phyloP scores from a whole-genome alignment of 257 asterid species.

The Lantana camara region DNA sequence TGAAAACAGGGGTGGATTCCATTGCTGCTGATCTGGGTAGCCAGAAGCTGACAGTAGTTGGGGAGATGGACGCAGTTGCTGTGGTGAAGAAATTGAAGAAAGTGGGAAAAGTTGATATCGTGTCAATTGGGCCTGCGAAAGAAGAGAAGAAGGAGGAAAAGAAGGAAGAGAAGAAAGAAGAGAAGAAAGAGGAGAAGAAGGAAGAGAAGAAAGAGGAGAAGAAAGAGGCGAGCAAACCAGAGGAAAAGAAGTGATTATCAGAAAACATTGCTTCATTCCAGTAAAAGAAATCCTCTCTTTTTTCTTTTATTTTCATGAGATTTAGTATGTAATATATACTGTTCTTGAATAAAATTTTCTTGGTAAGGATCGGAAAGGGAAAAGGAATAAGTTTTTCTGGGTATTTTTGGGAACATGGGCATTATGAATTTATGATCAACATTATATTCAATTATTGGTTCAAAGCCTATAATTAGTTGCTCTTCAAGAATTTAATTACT shows the following conservation, averaged over 20 bases:
- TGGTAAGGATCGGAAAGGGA: neutral
- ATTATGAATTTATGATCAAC: neutral
- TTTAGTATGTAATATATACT: neutral
- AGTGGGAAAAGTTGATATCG: conserved; percentile 53
- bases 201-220: conserved; percentile 36
- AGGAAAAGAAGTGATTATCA: conserved; percentile 42
- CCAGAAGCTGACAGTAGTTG: conserved; percentile 62
- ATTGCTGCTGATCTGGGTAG: conserved; percentile 55
- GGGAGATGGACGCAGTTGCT: conserved; percentile 66
- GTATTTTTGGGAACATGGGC: neutral
- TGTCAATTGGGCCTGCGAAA: conserved; percentile 55
- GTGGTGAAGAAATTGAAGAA: conserved; percentile 64
- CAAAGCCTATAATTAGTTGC: no score
- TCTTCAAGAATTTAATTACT: neutral
- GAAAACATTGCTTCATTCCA: neutral
- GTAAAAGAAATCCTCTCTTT: neutral
- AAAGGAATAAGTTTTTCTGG: no score
- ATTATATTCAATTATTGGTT: neutral
- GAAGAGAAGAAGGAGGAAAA: conserved; percentile 51
- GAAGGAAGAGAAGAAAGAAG: conserved; percentile 40
- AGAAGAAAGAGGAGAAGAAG: conserved; percentile 36
- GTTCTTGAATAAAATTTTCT: conserved; percentile 3
- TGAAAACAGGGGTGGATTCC: conserved; percentile 57
- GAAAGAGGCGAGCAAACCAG: conserved; percentile 42
- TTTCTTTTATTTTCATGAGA: neutral